Evolutionary conservation across 1,284 basidiomycete genomes (phyloP).

Genomic region (Sanghuangporus sanghuang): DNA sequence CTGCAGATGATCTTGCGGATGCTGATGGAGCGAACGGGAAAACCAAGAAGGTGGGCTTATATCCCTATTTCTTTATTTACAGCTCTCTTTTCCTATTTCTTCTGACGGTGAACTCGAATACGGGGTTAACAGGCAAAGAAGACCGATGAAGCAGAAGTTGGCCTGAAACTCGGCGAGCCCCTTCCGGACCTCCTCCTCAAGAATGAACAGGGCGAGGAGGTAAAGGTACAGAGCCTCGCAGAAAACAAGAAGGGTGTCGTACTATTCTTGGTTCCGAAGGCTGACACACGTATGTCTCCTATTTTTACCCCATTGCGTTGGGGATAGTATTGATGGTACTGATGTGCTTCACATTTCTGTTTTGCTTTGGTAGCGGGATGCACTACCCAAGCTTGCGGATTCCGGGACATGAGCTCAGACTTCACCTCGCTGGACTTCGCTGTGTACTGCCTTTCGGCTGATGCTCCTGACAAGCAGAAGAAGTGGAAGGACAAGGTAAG

Average conservation of each 20-base stretch:
- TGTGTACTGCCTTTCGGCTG: conserved; percentile 85
- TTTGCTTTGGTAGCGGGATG: conserved; percentile 59
- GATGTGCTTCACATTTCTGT: not conserved
- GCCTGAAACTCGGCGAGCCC: conserved; percentile 53
- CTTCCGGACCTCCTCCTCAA: conserved; percentile 74
- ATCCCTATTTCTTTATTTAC: not conserved
- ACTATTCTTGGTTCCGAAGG: conserved; percentile 80
- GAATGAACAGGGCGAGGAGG: conserved; percentile 72
- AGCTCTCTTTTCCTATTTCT: not conserved
- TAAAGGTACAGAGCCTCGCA: conserved; percentile 56
- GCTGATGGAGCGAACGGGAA: conserved; percentile 25
- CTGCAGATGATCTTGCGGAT: conserved; percentile 22
- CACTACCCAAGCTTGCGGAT: conserved; percentile 86
- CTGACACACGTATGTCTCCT: conserved; percentile 67
- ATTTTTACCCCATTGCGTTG: not conserved
- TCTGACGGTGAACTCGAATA: not conserved
- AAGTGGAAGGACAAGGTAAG: conserved; percentile 82
- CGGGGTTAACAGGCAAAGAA: conserved; percentile 1
- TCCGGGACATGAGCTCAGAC: conserved; percentile 76
- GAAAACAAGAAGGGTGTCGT: conserved; percentile 67
- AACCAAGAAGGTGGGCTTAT: conserved; percentile 1
- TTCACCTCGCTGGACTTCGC: conserved; percentile 67
- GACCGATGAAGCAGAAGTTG: not conserved
- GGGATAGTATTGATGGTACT: not conserved
- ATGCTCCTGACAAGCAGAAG: conserved; percentile 70